phyloP scores from a whole-genome alignment of 2,329 filamentous ascomycete genomes.

The Pseudogymnoascus sp. region DNA sequence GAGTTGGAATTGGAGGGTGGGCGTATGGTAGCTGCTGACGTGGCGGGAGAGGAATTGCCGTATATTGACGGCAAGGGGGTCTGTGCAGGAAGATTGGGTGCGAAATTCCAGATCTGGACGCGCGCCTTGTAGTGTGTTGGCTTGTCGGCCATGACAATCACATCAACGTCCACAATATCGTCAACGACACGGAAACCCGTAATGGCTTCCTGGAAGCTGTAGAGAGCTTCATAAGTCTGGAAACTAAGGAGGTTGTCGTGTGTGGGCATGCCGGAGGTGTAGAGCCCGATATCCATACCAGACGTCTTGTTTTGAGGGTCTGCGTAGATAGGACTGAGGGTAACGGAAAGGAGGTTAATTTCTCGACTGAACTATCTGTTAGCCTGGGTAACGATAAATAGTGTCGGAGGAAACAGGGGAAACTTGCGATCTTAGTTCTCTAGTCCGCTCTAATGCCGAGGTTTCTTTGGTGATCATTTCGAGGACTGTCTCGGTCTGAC shows the following conservation, averaged over 20 bases:
- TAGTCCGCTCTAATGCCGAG: not conserved
- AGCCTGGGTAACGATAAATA: not conserved
- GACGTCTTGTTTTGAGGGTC: not conserved
- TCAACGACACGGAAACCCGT: conserved; percentile 7
- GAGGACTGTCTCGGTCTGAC: not conserved
- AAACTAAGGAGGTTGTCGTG: conserved; percentile 10
- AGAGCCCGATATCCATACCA: conserved; percentile 1
- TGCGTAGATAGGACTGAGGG: conserved; percentile 9
- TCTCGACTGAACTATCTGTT: not conserved
- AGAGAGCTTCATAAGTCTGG: not conserved
- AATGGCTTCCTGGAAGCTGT: conserved; percentile 9
- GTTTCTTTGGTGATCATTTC: conserved; percentile 11
- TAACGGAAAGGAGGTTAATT: conserved; percentile 3
- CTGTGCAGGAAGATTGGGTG: not conserved
- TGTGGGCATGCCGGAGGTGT: conserved; percentile 1
- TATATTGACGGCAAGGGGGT: not conserved
- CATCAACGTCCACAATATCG: conserved; percentile 1
- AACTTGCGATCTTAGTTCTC: not conserved
- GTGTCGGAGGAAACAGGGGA: not conserved
- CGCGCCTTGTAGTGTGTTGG: conserved; percentile 7
- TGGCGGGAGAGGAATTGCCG: not conserved
- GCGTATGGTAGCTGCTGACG: not conserved
- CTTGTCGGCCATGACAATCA: conserved; percentile 5
- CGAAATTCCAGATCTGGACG: conserved; percentile 6
- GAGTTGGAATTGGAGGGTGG: not conserved